Base-by-base conservation (phyloP, 2,329 filamentous ascomycete genomes). In the Fusarium nurragi region DNA sequence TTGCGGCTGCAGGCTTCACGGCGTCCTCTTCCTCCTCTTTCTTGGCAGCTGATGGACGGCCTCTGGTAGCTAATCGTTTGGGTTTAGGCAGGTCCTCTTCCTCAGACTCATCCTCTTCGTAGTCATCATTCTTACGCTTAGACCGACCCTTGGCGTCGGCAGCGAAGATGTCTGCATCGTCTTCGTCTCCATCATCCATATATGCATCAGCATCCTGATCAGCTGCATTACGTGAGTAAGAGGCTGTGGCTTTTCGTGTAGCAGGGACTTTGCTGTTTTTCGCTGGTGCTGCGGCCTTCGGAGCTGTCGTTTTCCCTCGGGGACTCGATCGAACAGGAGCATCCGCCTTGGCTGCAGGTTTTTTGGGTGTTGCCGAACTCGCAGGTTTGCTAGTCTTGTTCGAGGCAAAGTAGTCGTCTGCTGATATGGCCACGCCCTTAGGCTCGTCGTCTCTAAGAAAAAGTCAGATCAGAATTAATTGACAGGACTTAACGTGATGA, bases 81-180 rank as follows among this genome's bases (percentile, higher is more conserved):
- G 88, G 84, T 69, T 86, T 84, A 1, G 89, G 84, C 11, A 84
- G 76, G 23, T 86, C 73, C 44, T 92, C 88, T 28, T 93, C 90
- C 52, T 95, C 92, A 43, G 89, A 90, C 19, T 87, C 87, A 58
- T 90, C 90, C 60, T 90, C 90, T 57, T 86, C 84, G 54, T 94
- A 92, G 50, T 92, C 89, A 72, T 95, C 91, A 37, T 88, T 88
- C 70, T 88, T 90, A 45, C 86, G 83, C 74, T 88, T 92, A 54
- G 84, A 87, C 40, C 85, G 80, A 44, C 84, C 85, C 73, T 88
- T 90, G 30, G 84, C 85, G 65, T 92, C 88, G 5, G 90, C 89
- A 14, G 89, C 90, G 76, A 94, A 94, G 19, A 97, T 93, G 69
- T 97, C 94, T n/a, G 86, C 90, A 4, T 86, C 89, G 40, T 92